Percentiles rank a stretch among this genome's conserved stretches.
phyloP scores from a whole-genome alignment of 176 grass and related monocot genomes.

The Phoenix dactylifera region DNA sequence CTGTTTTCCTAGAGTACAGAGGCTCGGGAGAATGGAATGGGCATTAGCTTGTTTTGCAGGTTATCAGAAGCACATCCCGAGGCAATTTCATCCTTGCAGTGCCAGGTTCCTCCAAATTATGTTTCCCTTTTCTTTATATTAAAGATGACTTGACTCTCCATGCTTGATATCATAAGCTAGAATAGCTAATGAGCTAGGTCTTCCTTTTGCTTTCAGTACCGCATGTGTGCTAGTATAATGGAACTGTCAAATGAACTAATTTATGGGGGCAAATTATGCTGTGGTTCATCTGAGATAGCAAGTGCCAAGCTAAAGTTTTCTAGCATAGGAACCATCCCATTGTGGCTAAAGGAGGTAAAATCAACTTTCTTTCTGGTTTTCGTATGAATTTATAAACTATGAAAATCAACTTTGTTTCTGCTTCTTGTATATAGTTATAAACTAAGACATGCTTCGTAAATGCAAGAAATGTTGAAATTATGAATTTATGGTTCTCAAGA shows the following conservation, averaged over 20 bases:
- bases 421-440: no score
- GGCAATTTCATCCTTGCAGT: conserved; percentile 83
- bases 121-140: no score
- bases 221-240: conserved; percentile 97
- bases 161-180: no score
- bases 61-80: conserved; percentile 91
- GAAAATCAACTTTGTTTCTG: no score
- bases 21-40: conserved; percentile 88
- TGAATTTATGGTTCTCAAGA: no score
- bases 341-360: conserved; percentile 70
- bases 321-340: conserved; percentile 29
- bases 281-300: conserved; percentile 77
- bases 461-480: no score
- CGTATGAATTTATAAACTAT: no score
- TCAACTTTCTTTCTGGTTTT: not conserved
- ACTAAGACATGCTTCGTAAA: no score
- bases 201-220: conserved; percentile 40
- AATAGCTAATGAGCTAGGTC: conserved; percentile 1
- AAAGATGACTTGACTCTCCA: no score
- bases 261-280: conserved; percentile 73
- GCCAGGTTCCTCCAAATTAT: conserved; percentile 47
- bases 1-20: conserved; percentile 54
- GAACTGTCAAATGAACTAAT: conserved; percentile 83
- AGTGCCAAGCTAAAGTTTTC: conserved; percentile 65
- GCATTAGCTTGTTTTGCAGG: conserved; percentile 92